These are phyloP conservation scores for Claviceps cyperi DNA, from an alignment of 2,329 filamentous ascomycete species.

Conservation along the genomic window DNA sequence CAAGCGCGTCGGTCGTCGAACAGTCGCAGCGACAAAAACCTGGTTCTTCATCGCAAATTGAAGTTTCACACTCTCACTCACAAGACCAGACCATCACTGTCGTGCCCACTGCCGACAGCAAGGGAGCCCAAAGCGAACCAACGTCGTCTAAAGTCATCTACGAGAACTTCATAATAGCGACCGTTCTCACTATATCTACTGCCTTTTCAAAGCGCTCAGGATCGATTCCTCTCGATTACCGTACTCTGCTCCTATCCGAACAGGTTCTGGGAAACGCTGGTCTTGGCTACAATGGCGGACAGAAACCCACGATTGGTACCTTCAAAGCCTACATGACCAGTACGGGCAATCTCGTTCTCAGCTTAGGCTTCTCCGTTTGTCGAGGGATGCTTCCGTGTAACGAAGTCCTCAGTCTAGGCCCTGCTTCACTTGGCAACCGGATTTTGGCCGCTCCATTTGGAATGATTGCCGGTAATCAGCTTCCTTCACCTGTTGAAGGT, in stretches of 20 bases:
- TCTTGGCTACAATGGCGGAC: slow-evolving; percentile 8
- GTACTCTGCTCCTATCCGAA: slow-evolving; percentile 33
- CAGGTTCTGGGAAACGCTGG: slow-evolving; percentile 6
- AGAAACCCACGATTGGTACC: slow-evolving; percentile 28
- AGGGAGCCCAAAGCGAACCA: slow-evolving; percentile 6
- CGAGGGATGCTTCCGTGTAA: slow-evolving; percentile 32
- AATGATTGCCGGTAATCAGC: slow-evolving; percentile 18
- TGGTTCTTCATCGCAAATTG: slow-evolving; percentile 5
- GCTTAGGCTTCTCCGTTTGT: slow-evolving; percentile 31
- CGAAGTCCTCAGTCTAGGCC: slow-evolving; percentile 25
- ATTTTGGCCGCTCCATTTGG: slow-evolving; percentile 43
- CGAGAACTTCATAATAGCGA: slow-evolving; percentile 39
- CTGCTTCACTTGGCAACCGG: slow-evolving; percentile 26
- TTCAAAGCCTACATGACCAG: slow-evolving; percentile 42
- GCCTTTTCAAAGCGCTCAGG: slow-evolving; percentile 33
- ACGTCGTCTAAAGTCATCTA: slow-evolving; percentile 29
- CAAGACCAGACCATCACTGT: slow-evolving; percentile 15
- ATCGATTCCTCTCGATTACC: slow-evolving; percentile 38
- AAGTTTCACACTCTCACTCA: slow-evolving; percentile 9
- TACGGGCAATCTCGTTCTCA: slow-evolving; percentile 37
- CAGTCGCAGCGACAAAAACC: slow-evolving; percentile 13
- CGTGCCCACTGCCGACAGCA: slow-evolving; percentile 14
- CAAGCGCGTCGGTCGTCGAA: slow-evolving; percentile 26
- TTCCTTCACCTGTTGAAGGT: slow-evolving; percentile 7
- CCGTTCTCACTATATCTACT: slow-evolving; percentile 34